Conservation (phyloP, 495 filamentous ascomycete species). For the Penicillium bialowiezense region DNA sequence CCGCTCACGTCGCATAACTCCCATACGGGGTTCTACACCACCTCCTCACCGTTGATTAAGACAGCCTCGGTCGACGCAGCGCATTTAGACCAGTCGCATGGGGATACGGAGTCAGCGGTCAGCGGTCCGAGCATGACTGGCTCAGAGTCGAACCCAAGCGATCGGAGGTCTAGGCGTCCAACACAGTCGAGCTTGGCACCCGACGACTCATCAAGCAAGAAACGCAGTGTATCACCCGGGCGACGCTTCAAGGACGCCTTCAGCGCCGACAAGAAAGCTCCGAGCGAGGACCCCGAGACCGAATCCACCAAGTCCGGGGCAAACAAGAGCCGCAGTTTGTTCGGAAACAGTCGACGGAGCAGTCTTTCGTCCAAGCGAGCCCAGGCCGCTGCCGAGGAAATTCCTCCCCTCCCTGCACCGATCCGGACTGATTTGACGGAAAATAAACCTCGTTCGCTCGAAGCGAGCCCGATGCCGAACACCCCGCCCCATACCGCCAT, state of each 20-base stretch:
- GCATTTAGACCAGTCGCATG: slow-evolving; percentile 20
- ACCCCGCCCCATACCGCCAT: slow-evolving; percentile 45
- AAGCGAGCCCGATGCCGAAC: slow-evolving; percentile 30
- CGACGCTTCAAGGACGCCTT: slow-evolving; percentile 48
- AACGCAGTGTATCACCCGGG: slow-evolving; percentile 41
- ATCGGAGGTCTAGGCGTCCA: slow-evolving; percentile 16
- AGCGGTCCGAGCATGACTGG: slow-evolving; percentile 28
- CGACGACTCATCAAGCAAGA: slow-evolving; percentile 29
- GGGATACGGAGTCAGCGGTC: slow-evolving; percentile 28
- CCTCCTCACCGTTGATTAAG: slow-evolving; percentile 76
- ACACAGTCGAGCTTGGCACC: slow-evolving; percentile 30
- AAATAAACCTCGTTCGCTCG: slow-evolving; percentile 21
- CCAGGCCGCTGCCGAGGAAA: slow-evolving; percentile 26
- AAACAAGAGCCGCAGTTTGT: slow-evolving; percentile 29
- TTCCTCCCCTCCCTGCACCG: slow-evolving; percentile 32
- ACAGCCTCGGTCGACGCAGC: slow-evolving; percentile 45
- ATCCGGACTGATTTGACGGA: slow-evolving; percentile 39
- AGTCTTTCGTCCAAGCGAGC: slow-evolving; percentile 41
- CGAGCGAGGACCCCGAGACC: slow-evolving; percentile 43
- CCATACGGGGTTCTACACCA: slow-evolving; percentile 75
- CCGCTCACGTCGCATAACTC: slow-evolving; percentile 71
- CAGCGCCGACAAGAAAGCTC: slow-evolving; percentile 37
- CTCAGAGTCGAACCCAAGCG: slow-evolving; percentile 24
- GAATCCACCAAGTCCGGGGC: slow-evolving; percentile 34
- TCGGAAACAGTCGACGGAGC: slow-evolving; percentile 35